Conservation (phyloP, 2,329 filamentous ascomycete species). For the Colletotrichum limetticola region DNA sequence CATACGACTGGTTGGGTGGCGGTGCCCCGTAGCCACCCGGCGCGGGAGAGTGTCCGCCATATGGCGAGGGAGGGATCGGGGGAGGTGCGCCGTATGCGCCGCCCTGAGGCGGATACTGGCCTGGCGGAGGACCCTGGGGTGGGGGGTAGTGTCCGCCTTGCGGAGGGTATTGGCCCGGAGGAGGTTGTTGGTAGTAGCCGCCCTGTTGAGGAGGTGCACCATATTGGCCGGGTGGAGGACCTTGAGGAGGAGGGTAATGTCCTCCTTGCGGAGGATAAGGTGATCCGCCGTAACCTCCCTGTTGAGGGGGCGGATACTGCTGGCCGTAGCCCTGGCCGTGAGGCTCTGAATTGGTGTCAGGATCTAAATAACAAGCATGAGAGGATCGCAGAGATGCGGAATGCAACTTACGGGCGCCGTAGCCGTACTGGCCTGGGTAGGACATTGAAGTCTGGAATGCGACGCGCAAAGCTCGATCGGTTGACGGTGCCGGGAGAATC, state of each 20-base stretch:
- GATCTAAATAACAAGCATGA: too few species aligned
- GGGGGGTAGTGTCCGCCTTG: slow-evolving; percentile 48
- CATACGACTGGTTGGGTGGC: slow-evolving; percentile 42
- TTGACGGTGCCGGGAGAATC: slow-evolving; percentile 14
- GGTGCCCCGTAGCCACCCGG: slow-evolving; percentile 41
- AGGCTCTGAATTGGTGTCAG: slow-evolving; percentile 18
- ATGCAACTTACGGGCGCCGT: slow-evolving; percentile 45
- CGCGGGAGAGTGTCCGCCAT: slow-evolving; percentile 40
- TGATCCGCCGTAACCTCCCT: slow-evolving; percentile 43
- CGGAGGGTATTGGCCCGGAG: slow-evolving; percentile 48
- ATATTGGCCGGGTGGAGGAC: slow-evolving; percentile 49
- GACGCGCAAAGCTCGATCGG: slow-evolving; percentile 8
- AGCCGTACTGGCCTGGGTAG: slow-evolving; percentile 47
- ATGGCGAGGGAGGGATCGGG: slow-evolving; percentile 42
- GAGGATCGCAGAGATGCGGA: background rate
- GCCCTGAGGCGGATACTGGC: slow-evolving; percentile 47
- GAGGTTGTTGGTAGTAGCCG: slow-evolving; percentile 48
- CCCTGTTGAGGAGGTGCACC: slow-evolving; percentile 49
- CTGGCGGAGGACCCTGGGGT: slow-evolving; percentile 43
- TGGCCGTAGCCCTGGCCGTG: slow-evolving; percentile 52
- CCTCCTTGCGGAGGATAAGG: slow-evolving; percentile 43
- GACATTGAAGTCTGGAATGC: slow-evolving; percentile 42
- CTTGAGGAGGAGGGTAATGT: slow-evolving; percentile 47
- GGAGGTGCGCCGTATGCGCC: slow-evolving; percentile 50
- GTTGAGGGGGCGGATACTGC: slow-evolving; percentile 45